A percentile compares a stretch with the other conserved stretches of the same genome.
phyloP scores from a whole-genome alignment of 2,329 filamentous ascomycete genomes.

The Hymenoscyphus fructigenus region DNA sequence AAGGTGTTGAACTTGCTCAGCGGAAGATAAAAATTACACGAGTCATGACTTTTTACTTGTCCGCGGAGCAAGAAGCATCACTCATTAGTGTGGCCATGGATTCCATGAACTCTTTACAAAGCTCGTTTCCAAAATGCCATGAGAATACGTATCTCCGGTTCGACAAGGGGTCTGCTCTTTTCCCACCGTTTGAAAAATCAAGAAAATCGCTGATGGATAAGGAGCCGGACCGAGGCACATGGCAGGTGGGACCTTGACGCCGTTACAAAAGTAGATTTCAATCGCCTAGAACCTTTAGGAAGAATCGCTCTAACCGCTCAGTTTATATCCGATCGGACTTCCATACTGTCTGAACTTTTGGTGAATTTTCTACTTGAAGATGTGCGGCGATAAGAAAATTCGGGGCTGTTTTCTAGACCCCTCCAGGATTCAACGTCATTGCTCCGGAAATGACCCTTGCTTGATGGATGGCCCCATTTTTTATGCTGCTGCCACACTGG shows the following conservation, averaged over 20 bases:
- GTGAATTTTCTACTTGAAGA: too few species aligned
- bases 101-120: not conserved
- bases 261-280: not conserved
- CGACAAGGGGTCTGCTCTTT: not conserved
- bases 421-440: not conserved
- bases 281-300: not conserved
- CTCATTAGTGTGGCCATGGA: not conserved
- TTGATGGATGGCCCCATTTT: not conserved
- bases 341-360: not conserved
- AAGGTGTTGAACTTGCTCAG: constrained; percentile 35
- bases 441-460: not conserved
- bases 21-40: constrained; percentile 20
- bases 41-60: constrained; percentile 8
- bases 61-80: not conserved
- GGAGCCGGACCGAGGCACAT: not conserved
- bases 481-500: not conserved
- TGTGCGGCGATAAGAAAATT: not conserved
- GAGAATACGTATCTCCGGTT: not conserved
- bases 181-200: not conserved
- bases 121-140: not conserved
- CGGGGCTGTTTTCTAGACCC: not conserved
- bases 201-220: not conserved
- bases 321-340: not conserved
- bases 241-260: not conserved
- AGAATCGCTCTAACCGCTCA: not conserved